Conservation (phyloP, 331 rosid species). For the Acacia pycnantha region DNA sequence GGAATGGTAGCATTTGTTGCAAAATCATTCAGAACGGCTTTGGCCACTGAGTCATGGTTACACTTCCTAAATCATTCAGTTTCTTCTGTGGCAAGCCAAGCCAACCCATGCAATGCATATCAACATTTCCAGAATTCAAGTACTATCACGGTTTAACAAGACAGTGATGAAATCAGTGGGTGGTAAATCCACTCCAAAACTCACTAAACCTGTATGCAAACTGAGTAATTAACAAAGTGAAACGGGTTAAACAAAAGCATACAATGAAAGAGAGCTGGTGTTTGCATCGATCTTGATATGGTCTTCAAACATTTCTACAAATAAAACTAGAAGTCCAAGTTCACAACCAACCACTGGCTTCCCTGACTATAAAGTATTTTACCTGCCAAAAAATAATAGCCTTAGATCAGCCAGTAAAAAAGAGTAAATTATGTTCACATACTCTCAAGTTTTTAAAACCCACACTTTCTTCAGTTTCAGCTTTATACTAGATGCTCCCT, state of each 20-base stretch:
- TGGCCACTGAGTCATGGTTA: slow-evolving; percentile 21
- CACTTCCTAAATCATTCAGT: slow-evolving; percentile 19
- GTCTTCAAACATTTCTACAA: slow-evolving; percentile 21
- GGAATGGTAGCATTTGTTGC: not conserved
- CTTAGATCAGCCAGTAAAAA: not conserved
- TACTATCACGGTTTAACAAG: slow-evolving; percentile 36
- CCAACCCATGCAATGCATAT: slow-evolving; percentile 40
- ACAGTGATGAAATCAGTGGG: slow-evolving; percentile 41
- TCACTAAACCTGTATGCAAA: slow-evolving; percentile 39
- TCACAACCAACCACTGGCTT: slow-evolving; percentile 19
- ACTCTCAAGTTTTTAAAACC: not conserved
- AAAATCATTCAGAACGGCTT: slow-evolving; percentile 7
- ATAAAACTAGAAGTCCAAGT: slow-evolving; percentile 31
- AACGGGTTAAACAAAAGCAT: not conserved
- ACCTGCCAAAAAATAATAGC: slow-evolving; percentile 45
- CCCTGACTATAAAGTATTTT: slow-evolving; percentile 21
- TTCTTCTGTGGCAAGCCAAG: slow-evolving; percentile 39
- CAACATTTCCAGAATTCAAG: slow-evolving; percentile 36
- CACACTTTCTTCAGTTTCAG: not conserved
- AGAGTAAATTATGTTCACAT: not conserved
- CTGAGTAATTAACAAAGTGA: slow-evolving; percentile 24
- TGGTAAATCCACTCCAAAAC: slow-evolving; percentile 45
- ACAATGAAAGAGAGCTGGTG: slow-evolving; percentile 22
- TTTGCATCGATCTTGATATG: slow-evolving; percentile 36
- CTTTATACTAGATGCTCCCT: not conserved